Conservation (phyloP, 2,329 filamentous ascomycete genomes). For the Verticillium dahliae region DNA sequence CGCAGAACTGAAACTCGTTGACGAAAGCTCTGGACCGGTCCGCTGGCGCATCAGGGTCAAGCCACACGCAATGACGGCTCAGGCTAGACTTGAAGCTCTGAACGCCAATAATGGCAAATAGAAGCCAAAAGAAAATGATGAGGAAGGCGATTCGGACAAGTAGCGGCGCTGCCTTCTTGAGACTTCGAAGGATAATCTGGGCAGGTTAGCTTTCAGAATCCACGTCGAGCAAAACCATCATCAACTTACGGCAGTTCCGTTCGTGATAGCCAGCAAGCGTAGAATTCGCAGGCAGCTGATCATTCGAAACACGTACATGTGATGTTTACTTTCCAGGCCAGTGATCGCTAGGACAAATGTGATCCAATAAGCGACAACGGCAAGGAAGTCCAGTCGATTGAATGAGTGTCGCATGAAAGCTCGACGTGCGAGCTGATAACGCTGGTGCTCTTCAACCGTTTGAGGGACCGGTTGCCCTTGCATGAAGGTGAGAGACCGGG, state of each 20-base stretch:
- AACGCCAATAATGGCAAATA: constrained; percentile 94
- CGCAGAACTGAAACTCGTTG: constrained; percentile 72
- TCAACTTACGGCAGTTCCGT: constrained; percentile 74
- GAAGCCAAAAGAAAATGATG: constrained; percentile 93
- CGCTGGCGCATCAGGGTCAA: constrained; percentile 54
- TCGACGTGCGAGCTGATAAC: constrained; percentile 77
- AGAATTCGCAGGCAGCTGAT: constrained; percentile 90
- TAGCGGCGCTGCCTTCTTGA: constrained; percentile 90
- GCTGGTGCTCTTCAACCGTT: constrained; percentile 71
- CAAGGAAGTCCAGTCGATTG: constrained; percentile 90
- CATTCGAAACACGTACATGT: constrained; percentile 92
- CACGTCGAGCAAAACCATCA: not conserved
- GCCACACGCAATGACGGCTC: constrained; percentile 71
- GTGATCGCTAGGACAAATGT: constrained; percentile 68
- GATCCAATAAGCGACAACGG: constrained; percentile 93
- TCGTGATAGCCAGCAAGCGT: constrained; percentile 82
- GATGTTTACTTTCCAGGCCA: constrained; percentile 60
- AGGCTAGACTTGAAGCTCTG: constrained; percentile 91
- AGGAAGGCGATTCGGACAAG: constrained; percentile 90
- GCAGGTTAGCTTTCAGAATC: not conserved
- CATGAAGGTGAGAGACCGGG: constrained; percentile 73
- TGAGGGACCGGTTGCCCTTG: constrained; percentile 52
- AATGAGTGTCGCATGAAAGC: constrained; percentile 94
- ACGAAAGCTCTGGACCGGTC: constrained; percentile 51
- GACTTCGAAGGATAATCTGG: constrained; percentile 83